Conservation (phyloP, 2,329 filamentous ascomycete species). For the Gremmenia infestans region DNA sequence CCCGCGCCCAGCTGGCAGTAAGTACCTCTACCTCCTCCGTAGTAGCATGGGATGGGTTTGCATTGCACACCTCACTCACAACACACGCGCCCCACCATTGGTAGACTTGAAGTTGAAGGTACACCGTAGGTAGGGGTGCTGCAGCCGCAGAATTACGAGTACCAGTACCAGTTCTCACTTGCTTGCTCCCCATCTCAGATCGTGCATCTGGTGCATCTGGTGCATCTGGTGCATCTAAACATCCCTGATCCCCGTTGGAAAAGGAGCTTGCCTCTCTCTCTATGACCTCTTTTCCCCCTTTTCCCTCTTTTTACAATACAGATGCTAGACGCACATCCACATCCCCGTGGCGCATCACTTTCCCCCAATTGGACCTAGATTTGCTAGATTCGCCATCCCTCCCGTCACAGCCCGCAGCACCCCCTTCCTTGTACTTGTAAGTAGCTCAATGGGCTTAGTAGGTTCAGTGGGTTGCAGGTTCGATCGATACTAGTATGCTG, state of each 20-base stretch:
- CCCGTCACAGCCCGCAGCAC: constrained; percentile 12
- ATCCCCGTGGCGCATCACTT: constrained; percentile 8
- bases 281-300: constrained; percentile 29
- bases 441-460: not conserved
- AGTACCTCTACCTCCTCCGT: too few species aligned
- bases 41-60: too few species aligned
- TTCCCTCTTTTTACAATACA: constrained; percentile 21
- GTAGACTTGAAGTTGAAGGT: not conserved
- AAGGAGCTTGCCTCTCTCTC: constrained; percentile 4
- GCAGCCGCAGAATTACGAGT: not conserved
- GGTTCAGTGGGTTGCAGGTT: constrained; percentile 15
- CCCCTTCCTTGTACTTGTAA: constrained; percentile 4
- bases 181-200: constrained; percentile 18
- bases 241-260: constrained; percentile 22
- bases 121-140: not conserved
- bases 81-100: too few species aligned
- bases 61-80: too few species aligned
- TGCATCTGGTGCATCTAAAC: constrained; percentile 27
- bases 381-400: not conserved
- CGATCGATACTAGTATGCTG: constrained; percentile 19
- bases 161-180: not conserved
- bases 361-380: not conserved
- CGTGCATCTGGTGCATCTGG: constrained; percentile 25
- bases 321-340: constrained; percentile 12
- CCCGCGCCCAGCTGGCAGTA: constrained; percentile 7